phyloP scores from a whole-genome alignment of 140 eudicot species.

The Cichorium intybus region DNA sequence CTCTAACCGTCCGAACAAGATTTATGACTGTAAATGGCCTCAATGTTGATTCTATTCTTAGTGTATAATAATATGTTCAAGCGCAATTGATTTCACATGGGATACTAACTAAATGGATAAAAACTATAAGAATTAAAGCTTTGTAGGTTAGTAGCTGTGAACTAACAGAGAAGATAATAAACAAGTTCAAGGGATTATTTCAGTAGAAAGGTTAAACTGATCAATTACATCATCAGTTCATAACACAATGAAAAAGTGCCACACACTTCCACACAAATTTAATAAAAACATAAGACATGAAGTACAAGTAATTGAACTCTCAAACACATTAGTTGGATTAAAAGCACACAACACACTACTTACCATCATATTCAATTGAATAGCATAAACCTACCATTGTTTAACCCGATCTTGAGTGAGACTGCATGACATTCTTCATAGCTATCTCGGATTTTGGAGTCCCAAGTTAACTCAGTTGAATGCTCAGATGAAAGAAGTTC shows the following conservation, averaged over 20 bases:
- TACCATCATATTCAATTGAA: constrained; percentile 13
- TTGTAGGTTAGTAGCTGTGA: neutral
- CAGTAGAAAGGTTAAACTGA: neutral
- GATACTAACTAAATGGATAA: too few relatives aligned
- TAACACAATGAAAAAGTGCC: constrained; percentile 10
- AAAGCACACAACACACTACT: constrained; percentile 16
- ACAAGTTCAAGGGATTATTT: neutral
- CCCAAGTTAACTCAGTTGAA: constrained; percentile 21
- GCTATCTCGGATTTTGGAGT: constrained; percentile 15
- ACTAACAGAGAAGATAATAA: neutral
- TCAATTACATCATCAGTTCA: neutral
- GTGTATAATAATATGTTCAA: neutral
- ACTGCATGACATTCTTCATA: constrained; percentile 15
- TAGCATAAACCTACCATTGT: constrained; percentile 18
- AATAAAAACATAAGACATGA: constrained; percentile 17
- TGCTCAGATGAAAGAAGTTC: constrained; percentile 14
- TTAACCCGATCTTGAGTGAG: constrained; percentile 16
- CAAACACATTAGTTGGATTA: constrained; percentile 18
- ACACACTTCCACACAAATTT: constrained; percentile 30
- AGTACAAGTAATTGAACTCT: constrained; percentile 15
- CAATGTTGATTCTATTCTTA: neutral
- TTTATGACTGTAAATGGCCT: neutral
- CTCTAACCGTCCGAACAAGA: neutral
- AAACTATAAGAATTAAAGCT: neutral
- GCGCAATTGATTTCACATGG: neutral